Evolutionary conservation across 2,329 filamentous ascomycete genomes (phyloP).

Genomic region (Aureobasidium sp.): DNA sequence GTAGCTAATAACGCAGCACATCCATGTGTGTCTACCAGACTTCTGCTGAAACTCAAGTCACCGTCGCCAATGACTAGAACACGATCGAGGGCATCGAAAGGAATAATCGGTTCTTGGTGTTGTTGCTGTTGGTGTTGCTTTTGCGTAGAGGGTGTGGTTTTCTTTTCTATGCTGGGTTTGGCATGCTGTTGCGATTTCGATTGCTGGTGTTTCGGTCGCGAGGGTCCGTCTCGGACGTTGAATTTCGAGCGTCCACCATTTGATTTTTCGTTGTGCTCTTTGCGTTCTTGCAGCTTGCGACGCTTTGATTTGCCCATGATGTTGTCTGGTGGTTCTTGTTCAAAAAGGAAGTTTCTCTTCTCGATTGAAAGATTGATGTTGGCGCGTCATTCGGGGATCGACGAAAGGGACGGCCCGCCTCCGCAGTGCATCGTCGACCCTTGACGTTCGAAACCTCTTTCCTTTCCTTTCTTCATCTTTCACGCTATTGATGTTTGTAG

Average conservation of each 20-base stretch:
- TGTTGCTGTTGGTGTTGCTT: conserved; percentile 10
- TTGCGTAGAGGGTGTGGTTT: neutral
- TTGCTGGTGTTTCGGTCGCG: neutral
- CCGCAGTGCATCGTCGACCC: neutral
- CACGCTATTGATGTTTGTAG: neutral
- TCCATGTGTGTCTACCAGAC: conserved; percentile 56
- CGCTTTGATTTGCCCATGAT: conserved; percentile 7
- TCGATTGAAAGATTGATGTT: neutral
- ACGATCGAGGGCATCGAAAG: conserved; percentile 56
- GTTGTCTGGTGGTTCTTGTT: neutral
- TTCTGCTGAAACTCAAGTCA: conserved; percentile 69
- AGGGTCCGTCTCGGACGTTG: neutral
- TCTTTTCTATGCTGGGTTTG: neutral
- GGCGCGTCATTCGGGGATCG: neutral
- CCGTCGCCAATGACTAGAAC: conserved; percentile 73
- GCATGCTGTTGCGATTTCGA: neutral
- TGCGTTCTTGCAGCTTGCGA: conserved; percentile 2
- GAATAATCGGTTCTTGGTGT: conserved; percentile 45
- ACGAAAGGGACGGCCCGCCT: neutral
- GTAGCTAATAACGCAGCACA: conserved; percentile 62
- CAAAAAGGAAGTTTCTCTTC: neutral
- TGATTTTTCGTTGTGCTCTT: neutral
- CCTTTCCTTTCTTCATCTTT: neutral
- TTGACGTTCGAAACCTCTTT: neutral
- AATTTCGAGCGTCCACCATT: neutral